Evolutionary conservation across 495 filamentous ascomycete species (phyloP).

Genomic region (Aspergillus incahuasiensis): DNA sequence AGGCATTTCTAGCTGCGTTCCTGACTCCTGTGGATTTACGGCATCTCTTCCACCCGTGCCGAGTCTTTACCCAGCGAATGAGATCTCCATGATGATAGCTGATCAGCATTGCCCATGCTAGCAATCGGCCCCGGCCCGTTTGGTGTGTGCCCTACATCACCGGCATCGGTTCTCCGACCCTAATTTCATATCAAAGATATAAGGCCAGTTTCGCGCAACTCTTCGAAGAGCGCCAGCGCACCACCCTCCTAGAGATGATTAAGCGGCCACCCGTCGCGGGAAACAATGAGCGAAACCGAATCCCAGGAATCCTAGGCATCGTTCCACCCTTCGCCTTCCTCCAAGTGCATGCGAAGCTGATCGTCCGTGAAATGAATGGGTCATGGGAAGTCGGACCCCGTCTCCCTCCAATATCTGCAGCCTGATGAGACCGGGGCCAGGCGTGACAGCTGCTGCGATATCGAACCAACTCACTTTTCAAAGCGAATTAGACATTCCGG

Average conservation of each 20-base stretch:
- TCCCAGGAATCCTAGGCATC: slow-evolving; percentile 25
- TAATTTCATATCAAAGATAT: slow-evolving; percentile 16
- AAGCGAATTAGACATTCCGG: slow-evolving; percentile 25
- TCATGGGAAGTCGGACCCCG: slow-evolving; percentile 22
- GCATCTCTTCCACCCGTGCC: too few relatives aligned
- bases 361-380: slow-evolving; percentile 25
- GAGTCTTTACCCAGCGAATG: too few relatives aligned
- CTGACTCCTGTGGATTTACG: too few relatives aligned
- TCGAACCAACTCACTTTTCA: slow-evolving; percentile 13
- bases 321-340: slow-evolving; percentile 25
- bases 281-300: slow-evolving; percentile 15
- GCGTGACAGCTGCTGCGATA: not conserved
- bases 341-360: slow-evolving; percentile 19
- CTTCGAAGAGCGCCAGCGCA: slow-evolving; percentile 15
- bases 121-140: too few relatives aligned
- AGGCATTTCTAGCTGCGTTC: too few relatives aligned
- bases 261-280: slow-evolving; percentile 23
- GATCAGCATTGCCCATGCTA: too few relatives aligned
- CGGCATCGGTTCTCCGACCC: too few relatives aligned
- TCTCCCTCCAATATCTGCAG: slow-evolving; percentile 20
- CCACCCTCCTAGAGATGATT: slow-evolving; percentile 16
- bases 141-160: too few relatives aligned
- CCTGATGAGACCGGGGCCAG: not conserved
- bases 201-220: slow-evolving; percentile 16
- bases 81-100: too few relatives aligned